A percentile compares a stretch with the other conserved stretches of the same genome.
These are phyloP conservation scores for Kockovaella imperatae DNA, from an alignment of 768 basidiomycete genomes.

Conservation along the genomic window DNA sequence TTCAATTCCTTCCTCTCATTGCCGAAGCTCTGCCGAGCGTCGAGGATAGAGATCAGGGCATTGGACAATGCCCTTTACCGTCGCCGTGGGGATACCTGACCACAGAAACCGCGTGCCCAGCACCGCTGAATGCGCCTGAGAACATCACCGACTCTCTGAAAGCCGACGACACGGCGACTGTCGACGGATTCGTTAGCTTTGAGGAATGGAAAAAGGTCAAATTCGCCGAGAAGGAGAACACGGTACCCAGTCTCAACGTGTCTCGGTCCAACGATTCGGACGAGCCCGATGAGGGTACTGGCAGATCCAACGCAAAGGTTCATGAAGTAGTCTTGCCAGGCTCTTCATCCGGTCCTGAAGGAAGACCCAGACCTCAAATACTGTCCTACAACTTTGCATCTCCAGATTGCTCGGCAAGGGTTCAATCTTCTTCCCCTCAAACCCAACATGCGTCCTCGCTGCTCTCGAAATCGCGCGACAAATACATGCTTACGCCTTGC, in stretches of 20 bases:
- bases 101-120: too few relatives aligned
- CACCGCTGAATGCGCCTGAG: too few relatives aligned
- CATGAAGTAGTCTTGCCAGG: background rate
- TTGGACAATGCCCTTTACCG: too few relatives aligned
- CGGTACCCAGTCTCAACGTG: background rate
- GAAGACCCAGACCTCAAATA: background rate
- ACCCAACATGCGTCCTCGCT: constrained; percentile 78
- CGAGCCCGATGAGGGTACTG: constrained; percentile 2
- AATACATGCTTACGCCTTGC: constrained; percentile 96
- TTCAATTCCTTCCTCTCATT: too few relatives aligned
- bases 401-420: constrained; percentile 83
- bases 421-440: constrained; percentile 71
- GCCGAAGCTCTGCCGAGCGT: too few relatives aligned
- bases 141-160: too few relatives aligned
- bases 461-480: constrained; percentile 78
- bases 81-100: too few relatives aligned
- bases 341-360: background rate
- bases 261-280: constrained; percentile 7
- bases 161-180: too few relatives aligned
- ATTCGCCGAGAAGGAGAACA: constrained; percentile 22
- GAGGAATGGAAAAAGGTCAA: constrained; percentile 39
- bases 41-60: too few relatives aligned
- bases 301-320: background rate
- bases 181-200: constrained; percentile 28
- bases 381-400: constrained; percentile 78